Base-by-base conservation (phyloP, 257 asterid species). In the Vinca minor region DNA sequence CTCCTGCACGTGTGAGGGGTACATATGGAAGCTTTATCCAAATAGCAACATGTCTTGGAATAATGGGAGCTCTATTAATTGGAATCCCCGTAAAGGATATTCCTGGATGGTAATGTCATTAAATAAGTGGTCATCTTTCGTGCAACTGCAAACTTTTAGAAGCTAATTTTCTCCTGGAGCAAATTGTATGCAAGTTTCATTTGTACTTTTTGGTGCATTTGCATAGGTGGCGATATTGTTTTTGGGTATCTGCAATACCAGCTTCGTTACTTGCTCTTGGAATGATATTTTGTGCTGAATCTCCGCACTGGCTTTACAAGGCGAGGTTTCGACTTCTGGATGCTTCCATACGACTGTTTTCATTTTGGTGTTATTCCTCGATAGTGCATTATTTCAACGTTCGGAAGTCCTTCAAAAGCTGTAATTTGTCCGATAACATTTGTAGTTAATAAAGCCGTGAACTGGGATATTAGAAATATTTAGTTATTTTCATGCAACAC, bases 221-320 rank as follows among this genome's bases (percentile, higher is more conserved):
- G 64, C 65, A 57, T 76, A 91, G 96, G 98, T 91, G 98, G 98
- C 91, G 95, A 74, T 64, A 79, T 59, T 91, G 96, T 81, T 91
- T 91, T 74, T 88, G 95, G 96, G 59, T 81, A 62, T 86, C 98
- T 63, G 67, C 78, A 38, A 55, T 88, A 75, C 98, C 98, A 11
- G 94, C 98, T 76, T 77, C 83, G 13, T 20, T 81, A 62, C 87
- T 91, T 55, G 89, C 81, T 69, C 69, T 91, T 65, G 74, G 81
- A 34, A 91, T 91, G 95, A 76, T 74, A 74, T 91, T 84, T 73
- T 91, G 98, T 77, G 96, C 74, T 42, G 98, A 91, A 71, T 88
- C 96, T 74, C 98, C 98, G 18, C 85, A 80, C 47, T 88, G 98
- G 98, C 81, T 91, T 32, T 88, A 88, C 79, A 91, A 91, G 96